Evolutionary conservation across 208 protist species (phyloP).

Genomic region (Acanthamoeba divionensis): DNA sequence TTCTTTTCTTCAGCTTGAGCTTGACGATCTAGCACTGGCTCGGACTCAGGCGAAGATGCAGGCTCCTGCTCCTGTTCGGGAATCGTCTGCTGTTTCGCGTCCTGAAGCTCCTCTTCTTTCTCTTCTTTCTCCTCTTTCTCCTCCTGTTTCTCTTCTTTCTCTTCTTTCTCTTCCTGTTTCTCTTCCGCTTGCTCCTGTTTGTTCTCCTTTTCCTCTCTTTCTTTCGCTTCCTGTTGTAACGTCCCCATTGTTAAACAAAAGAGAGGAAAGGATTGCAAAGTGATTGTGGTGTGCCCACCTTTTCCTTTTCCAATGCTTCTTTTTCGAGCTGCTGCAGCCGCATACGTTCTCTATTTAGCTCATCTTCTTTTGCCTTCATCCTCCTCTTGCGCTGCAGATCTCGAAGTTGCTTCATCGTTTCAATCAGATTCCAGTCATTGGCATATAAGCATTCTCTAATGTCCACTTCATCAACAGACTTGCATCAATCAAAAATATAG

Average conservation of each 20-base stretch:
- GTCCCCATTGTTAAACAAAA: no score
- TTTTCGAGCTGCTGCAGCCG: background rate
- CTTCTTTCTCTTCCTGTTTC: background rate
- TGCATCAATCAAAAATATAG: background rate
- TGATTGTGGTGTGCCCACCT: background rate
- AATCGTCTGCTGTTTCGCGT: background rate
- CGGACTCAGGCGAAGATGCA: background rate
- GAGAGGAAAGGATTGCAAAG: no score
- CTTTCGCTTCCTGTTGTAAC: no score
- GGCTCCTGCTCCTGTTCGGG: background rate
- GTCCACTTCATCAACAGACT: background rate
- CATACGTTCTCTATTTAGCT: background rate
- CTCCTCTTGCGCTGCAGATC: background rate
- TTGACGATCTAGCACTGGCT: background rate
- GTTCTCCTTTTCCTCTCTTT: background rate
- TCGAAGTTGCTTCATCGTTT: conserved; percentile 20
- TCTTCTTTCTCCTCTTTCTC: background rate
- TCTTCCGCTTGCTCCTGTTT: background rate
- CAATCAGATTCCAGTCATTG: conserved; percentile 18
- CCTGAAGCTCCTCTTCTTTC: background rate
- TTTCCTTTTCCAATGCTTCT: background rate
- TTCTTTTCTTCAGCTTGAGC: background rate
- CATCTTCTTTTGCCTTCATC: background rate
- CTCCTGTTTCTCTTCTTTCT: background rate
- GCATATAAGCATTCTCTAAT: background rate